Percentiles rank a stretch among this genome's conserved stretches.
Evolutionary conservation across 2,329 filamentous ascomycete genomes (phyloP).

Genomic region (Colletotrichum aenigma): DNA sequence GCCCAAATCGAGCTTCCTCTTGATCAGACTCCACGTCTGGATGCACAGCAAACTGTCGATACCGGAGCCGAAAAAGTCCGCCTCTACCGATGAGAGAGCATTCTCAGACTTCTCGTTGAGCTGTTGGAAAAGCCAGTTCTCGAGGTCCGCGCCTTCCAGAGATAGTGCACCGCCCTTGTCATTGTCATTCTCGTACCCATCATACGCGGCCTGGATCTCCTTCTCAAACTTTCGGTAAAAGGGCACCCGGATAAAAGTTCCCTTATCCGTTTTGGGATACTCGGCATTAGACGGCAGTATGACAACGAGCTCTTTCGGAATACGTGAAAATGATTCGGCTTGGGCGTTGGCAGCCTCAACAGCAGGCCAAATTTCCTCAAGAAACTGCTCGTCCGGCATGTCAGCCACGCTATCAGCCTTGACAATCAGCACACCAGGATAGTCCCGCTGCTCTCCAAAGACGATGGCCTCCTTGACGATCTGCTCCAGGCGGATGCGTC

Average conservation of each 20-base stretch:
- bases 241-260: conserved; percentile 47
- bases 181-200: background rate
- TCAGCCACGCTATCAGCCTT: conserved; percentile 25
- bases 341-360: conserved; percentile 35
- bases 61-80: conserved; percentile 46
- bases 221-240: conserved; percentile 40
- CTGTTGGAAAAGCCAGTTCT: conserved; percentile 21
- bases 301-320: conserved; percentile 43
- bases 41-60: conserved; percentile 50
- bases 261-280: conserved; percentile 49
- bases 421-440: conserved; percentile 35
- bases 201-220: conserved; percentile 26
- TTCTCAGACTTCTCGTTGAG: background rate
- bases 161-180: conserved; percentile 22
- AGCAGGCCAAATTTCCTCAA: conserved; percentile 30
- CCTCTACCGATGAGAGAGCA: background rate
- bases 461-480: conserved; percentile 36
- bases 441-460: conserved; percentile 34
- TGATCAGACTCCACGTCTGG: conserved; percentile 42
- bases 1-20: conserved; percentile 40
- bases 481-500: conserved; percentile 33
- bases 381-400: conserved; percentile 34
- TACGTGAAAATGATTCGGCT: conserved; percentile 46
- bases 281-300: conserved; percentile 33
- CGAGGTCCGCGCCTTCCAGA: conserved; percentile 26